phyloP scores from a whole-genome alignment of 2,329 filamentous ascomycete species.

The Hymenoscyphus occultus region DNA sequence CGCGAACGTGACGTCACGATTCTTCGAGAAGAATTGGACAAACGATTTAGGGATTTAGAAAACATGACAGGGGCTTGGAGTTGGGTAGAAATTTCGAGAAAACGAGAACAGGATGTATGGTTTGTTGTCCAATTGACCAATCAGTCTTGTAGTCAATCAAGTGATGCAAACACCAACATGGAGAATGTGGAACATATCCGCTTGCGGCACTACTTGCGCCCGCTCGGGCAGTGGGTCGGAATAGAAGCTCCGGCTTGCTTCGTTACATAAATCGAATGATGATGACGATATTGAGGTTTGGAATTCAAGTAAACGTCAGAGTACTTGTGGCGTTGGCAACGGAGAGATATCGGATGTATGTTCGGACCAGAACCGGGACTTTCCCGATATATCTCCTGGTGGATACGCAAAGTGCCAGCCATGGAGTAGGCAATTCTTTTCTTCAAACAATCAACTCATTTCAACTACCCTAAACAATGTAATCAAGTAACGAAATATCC shows the following conservation, averaged over 20 bases:
- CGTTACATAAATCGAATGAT: not conserved
- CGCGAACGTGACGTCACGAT: conserved; percentile 11
- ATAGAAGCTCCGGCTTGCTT: not conserved
- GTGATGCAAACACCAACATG: not conserved
- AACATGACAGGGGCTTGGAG: not conserved
- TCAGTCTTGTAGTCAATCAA: not conserved
- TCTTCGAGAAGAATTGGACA: not conserved
- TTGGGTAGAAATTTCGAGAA: not conserved
- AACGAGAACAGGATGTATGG: not conserved
- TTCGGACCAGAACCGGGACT: no score
- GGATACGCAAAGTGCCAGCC: no score
- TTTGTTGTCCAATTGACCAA: not conserved
- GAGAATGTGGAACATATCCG: not conserved
- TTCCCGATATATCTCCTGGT: no score
- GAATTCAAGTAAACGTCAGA: not conserved
- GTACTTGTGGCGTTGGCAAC: not conserved
- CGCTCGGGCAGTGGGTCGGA: not conserved
- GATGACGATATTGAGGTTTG: conserved; percentile 1
- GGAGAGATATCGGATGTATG: not conserved
- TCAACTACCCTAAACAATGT: no score
- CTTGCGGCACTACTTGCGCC: not conserved
- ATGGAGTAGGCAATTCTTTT: no score
- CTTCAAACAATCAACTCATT: no score
- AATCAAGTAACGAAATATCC: no score
- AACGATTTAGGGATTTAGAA: not conserved